phyloP scores from a whole-genome alignment of 2,329 filamentous ascomycete genomes.

The Aspergillus pseudonomiae region DNA sequence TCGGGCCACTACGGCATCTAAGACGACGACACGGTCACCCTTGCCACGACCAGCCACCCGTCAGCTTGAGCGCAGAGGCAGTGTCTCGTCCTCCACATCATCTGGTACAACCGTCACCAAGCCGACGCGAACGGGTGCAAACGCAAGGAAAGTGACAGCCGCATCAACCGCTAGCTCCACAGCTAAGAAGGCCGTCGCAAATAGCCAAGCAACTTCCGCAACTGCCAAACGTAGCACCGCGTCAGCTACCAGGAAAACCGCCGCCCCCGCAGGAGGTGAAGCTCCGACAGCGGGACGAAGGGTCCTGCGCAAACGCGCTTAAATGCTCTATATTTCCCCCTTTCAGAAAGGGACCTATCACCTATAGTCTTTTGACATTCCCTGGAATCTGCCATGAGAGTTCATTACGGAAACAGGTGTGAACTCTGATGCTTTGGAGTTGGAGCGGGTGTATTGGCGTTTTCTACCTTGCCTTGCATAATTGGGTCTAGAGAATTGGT shows the following conservation, averaged over 20 bases:
- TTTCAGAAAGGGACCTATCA: not conserved
- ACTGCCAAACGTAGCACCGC: slow-evolving; percentile 39
- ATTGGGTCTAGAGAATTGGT: not conserved
- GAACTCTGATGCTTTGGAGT: slow-evolving; percentile 1
- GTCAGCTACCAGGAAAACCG: slow-evolving; percentile 37
- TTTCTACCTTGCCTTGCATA: not conserved
- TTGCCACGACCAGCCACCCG: slow-evolving; percentile 42
- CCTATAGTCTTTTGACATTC: not conserved
- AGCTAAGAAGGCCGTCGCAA: slow-evolving; percentile 34
- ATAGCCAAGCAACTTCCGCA: slow-evolving; percentile 36
- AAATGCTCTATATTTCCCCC: slow-evolving; percentile 9
- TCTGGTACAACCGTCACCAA: slow-evolving; percentile 43
- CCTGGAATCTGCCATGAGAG: not conserved
- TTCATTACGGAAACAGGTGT: not conserved
- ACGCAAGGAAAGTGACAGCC: slow-evolving; percentile 34
- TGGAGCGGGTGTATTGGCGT: slow-evolving; percentile 6
- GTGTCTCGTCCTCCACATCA: slow-evolving; percentile 41
- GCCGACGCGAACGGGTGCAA: slow-evolving; percentile 30
- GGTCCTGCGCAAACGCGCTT: slow-evolving; percentile 46
- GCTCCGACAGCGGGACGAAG: slow-evolving; percentile 38
- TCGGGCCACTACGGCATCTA: slow-evolving; percentile 33
- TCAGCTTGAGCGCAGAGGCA: slow-evolving; percentile 42
- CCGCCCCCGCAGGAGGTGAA: slow-evolving; percentile 35
- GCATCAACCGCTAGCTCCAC: slow-evolving; percentile 28
- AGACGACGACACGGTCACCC: slow-evolving; percentile 32